phyloP scores from a whole-genome alignment of 345 rosid genomes.

The Salix caprea region DNA sequence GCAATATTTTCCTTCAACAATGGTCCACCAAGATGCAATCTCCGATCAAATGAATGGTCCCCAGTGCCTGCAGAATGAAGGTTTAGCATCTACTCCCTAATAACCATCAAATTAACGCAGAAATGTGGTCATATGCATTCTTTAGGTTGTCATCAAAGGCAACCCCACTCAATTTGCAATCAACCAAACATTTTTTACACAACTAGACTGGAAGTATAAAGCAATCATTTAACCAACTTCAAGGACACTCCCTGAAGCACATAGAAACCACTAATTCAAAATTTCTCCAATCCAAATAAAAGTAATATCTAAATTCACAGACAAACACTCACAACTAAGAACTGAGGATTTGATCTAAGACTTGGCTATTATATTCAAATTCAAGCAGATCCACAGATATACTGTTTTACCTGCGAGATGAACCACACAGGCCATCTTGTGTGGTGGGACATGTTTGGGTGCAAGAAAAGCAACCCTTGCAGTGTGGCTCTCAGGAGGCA shows the following conservation, averaged over 20 bases:
- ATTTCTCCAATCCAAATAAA: not conserved
- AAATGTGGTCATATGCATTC: not conserved
- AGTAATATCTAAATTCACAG: not conserved
- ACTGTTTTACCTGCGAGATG: constrained; percentile 84
- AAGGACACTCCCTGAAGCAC: not conserved
- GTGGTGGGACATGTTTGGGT: constrained; percentile 68
- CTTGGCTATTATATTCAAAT: not conserved
- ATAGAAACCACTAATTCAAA: not conserved
- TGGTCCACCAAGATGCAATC: constrained; percentile 92
- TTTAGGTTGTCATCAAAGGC: not conserved
- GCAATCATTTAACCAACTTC: not conserved
- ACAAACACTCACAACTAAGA: not conserved
- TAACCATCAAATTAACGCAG: not conserved
- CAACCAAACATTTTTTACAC: not conserved
- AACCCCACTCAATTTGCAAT: not conserved
- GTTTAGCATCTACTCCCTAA: not conserved
- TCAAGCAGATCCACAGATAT: not conserved
- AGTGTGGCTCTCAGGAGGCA: constrained; percentile 84
- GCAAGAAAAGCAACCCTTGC: constrained; percentile 87
- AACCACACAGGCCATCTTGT: constrained; percentile 91
- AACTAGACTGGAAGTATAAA: not conserved
- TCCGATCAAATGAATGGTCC: constrained; percentile 80
- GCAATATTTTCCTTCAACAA: constrained; percentile 83
- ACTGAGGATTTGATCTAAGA: not conserved
- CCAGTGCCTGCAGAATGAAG: constrained; percentile 72